Evolutionary conservation across 2,329 filamentous ascomycete genomes (phyloP), one percentile per base, ranked within the genome.

Genomic region (Talaromyces sp.): DNA sequence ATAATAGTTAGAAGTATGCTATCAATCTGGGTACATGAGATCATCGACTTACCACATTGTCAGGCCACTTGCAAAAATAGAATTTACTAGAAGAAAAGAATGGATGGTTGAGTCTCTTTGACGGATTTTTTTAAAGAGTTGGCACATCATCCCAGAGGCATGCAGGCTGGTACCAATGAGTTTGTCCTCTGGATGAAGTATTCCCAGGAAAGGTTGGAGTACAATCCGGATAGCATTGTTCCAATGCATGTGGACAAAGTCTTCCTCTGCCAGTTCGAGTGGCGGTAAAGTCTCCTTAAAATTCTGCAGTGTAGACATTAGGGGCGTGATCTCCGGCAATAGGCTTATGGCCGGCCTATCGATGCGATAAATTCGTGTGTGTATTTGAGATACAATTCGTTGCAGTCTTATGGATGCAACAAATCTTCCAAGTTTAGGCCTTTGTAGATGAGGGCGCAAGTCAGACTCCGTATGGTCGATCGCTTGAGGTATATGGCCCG

Each of bases 221-320:
- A 65, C 42, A 5, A 62, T 35, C 9, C 43, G 43, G n/a, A 45
- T 24, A 11, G 43, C n/a, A 14, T 45, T 45, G 10, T 65, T 52
- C 61, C 61, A 64, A 16, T 65, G 63, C 63, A 65, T 64, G 13
- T 55, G 51, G 2, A 64, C 46, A 29, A 65, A 65, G 7, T 61
- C 43, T 2, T n/a, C 19, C n/a, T 36, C 30, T 6, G 30, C 30
- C 1, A 45, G 45, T 2, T 52, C 44, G 9, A 65, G 49, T 0
- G 19, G 10, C 1, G 56, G 52, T 2, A 64, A n/a, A 7, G 42
- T 36, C 8, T 6, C n/a, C 20, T 59, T 49, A 20, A 57, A 65
- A 10, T 45, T 53, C 2, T 60, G 51, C 3, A 65, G 19, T 0
- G 45, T 16, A 1, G 44, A 41, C 35, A 64, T 45, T 3, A 64